Evolutionary conservation across 1,139 yeast genomes (phyloP).

Genomic region (Candida tropicalis): DNA sequence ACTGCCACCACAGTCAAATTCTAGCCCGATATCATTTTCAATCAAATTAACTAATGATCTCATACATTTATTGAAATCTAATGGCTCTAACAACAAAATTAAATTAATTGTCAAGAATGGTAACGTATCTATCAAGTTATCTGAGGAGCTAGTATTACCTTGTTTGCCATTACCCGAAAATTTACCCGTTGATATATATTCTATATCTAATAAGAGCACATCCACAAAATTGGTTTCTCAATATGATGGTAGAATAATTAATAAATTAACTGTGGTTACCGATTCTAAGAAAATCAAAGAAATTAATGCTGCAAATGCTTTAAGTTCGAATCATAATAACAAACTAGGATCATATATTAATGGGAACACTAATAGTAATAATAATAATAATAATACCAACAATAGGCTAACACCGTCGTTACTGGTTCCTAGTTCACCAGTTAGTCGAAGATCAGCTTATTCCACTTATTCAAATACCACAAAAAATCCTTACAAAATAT

Average conservation of each 20-base stretch:
- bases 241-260: slow-evolving; percentile 36
- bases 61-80: slow-evolving; percentile 23
- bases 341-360: too few species aligned
- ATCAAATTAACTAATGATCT: slow-evolving; percentile 32
- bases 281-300: slow-evolving; percentile 34
- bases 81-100: slow-evolving; percentile 24
- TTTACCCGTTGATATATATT: slow-evolving; percentile 39
- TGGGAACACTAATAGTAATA: too few species aligned
- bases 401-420: background rate
- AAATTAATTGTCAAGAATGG: slow-evolving; percentile 43
- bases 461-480: background rate
- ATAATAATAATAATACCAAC: slow-evolving; percentile 5
- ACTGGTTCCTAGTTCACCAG: slow-evolving; percentile 3
- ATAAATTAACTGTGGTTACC: slow-evolving; percentile 35
- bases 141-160: slow-evolving; percentile 33
- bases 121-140: slow-evolving; percentile 32
- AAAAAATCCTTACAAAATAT: slow-evolving; percentile 1
- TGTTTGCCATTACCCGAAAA: slow-evolving; percentile 39
- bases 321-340: too few species aligned
- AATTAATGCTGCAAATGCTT: slow-evolving; percentile 9
- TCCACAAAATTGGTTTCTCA: background rate
- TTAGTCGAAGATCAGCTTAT: background rate
- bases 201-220: slow-evolving; percentile 11
- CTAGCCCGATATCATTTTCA: slow-evolving; percentile 20
- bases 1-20: slow-evolving; percentile 7